These are phyloP conservation scores for Sindora glabra DNA, from an alignment of 306 rosid genomes.

Conservation along the genomic window DNA sequence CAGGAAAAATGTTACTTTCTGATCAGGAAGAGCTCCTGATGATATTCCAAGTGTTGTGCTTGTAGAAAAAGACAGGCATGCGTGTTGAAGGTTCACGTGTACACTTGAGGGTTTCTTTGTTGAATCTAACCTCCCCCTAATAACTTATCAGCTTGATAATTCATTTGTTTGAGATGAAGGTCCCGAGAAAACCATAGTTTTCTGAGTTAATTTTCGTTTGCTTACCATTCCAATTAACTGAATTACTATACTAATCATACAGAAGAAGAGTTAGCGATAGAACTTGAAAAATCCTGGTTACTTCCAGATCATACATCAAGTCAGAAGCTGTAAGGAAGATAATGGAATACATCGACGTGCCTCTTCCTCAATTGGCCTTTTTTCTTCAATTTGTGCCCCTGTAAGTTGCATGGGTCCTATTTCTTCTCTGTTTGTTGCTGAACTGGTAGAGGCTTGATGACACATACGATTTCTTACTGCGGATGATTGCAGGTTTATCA, in stretches of 20 bases:
- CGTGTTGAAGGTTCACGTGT: not conserved
- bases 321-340: conserved; percentile 92
- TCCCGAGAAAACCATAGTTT: not conserved
- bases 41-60: conserved; percentile 95
- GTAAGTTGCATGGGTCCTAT: conserved; percentile 37
- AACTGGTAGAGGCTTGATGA: not conserved
- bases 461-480: not conserved
- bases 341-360: conserved; percentile 80
- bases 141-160: not conserved
- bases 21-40: conserved; percentile 95
- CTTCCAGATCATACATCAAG: conserved; percentile 67
- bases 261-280: conserved; percentile 8
- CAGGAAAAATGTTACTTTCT: conserved; percentile 67
- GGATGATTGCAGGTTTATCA: conserved; percentile 51
- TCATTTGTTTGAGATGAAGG: not conserved
- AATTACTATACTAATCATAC: not conserved
- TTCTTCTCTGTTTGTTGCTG: not conserved
- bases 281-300: conserved; percentile 17
- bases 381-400: conserved; percentile 65
- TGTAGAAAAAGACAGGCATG: conserved; percentile 67
- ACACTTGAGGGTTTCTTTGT: not conserved
- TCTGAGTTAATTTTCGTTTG: too few species aligned
- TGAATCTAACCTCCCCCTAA: too few species aligned
- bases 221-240: too few species aligned
- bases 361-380: conserved; percentile 76